Percentiles rank a stretch among this genome's conserved stretches.
phyloP scores from a whole-genome alignment of 768 basidiomycete species.

The Tricholoma sp. region DNA sequence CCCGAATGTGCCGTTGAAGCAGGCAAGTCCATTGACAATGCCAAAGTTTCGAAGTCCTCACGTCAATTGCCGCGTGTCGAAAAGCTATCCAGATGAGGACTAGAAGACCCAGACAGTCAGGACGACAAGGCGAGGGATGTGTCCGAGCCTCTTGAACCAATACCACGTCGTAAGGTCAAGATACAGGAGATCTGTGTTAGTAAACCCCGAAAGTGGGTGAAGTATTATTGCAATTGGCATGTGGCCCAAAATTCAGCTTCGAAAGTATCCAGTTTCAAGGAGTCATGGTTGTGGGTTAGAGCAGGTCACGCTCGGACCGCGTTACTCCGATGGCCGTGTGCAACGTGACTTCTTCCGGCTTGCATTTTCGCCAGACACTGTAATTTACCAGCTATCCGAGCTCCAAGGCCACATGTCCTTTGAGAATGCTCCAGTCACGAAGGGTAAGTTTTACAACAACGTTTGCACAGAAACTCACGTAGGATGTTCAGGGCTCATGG shows the following conservation, averaged over 20 bases:
- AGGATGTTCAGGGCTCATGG: conserved; percentile 61
- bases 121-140: not conserved
- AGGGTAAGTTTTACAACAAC: conserved; percentile 44
- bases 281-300: too few relatives aligned
- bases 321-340: too few relatives aligned
- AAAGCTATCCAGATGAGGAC: not conserved
- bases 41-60: not conserved
- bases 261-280: too few relatives aligned
- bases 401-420: conserved; percentile 55
- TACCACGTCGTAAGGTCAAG: not conserved
- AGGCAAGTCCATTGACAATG: not conserved
- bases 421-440: conserved; percentile 78
- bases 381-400: not conserved
- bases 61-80: not conserved
- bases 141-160: not conserved
- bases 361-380: not conserved
- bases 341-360: too few relatives aligned
- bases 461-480: not conserved
- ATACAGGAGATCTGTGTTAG: too few relatives aligned
- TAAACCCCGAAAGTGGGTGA: too few relatives aligned
- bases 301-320: too few relatives aligned
- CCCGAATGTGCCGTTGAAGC: not conserved
- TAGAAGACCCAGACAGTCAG: not conserved
- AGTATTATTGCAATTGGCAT: too few relatives aligned
- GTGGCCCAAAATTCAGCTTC: too few relatives aligned